Conservation (phyloP, 2,329 filamentous ascomycete species). For the Hypomyces rosellus region DNA sequence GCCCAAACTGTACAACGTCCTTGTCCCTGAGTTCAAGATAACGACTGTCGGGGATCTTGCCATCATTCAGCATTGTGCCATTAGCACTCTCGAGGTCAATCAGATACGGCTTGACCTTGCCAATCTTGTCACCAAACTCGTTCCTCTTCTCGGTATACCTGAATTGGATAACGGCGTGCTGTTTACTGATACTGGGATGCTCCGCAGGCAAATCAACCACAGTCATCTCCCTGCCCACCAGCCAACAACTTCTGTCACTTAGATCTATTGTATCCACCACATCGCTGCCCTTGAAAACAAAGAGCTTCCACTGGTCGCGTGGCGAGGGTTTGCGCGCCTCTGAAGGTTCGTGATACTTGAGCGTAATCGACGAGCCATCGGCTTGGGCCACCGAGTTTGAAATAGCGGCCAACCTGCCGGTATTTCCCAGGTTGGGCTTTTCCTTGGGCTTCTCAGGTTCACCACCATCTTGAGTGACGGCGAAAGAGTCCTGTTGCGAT, state of each 20-base stretch:
- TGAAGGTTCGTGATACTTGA: slow-evolving; percentile 94
- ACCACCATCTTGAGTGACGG: slow-evolving; percentile 37
- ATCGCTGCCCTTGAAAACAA: slow-evolving; percentile 81
- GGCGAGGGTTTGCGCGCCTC: slow-evolving; percentile 84
- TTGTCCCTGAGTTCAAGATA: slow-evolving; percentile 84
- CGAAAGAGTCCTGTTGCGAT: slow-evolving; percentile 55
- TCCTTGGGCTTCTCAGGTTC: slow-evolving; percentile 61
- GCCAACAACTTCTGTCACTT: slow-evolving; percentile 74
- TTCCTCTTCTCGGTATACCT: slow-evolving; percentile 75
- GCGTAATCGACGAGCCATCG: slow-evolving; percentile 66
- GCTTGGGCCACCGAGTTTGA: slow-evolving; percentile 71
- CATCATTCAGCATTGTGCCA: slow-evolving; percentile 76
- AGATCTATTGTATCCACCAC: slow-evolving; percentile 78
- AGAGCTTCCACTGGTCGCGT: slow-evolving; percentile 78
- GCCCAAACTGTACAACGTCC: slow-evolving; percentile 83
- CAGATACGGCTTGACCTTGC: slow-evolving; percentile 76
- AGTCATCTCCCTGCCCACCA: slow-evolving; percentile 72
- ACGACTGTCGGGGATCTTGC: slow-evolving; percentile 64
- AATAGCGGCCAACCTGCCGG: slow-evolving; percentile 78
- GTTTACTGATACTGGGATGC: slow-evolving; percentile 89
- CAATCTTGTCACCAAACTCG: slow-evolving; percentile 78
- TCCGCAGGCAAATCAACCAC: slow-evolving; percentile 81
- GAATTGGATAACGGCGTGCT: slow-evolving; percentile 94
- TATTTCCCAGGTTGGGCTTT: slow-evolving; percentile 77
- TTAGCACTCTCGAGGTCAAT: slow-evolving; percentile 93